A percentile compares a stretch with the other conserved stretches of the same genome.
Conservation (phyloP, 768 basidiomycete genomes). For the Tulasnella sp. region DNA sequence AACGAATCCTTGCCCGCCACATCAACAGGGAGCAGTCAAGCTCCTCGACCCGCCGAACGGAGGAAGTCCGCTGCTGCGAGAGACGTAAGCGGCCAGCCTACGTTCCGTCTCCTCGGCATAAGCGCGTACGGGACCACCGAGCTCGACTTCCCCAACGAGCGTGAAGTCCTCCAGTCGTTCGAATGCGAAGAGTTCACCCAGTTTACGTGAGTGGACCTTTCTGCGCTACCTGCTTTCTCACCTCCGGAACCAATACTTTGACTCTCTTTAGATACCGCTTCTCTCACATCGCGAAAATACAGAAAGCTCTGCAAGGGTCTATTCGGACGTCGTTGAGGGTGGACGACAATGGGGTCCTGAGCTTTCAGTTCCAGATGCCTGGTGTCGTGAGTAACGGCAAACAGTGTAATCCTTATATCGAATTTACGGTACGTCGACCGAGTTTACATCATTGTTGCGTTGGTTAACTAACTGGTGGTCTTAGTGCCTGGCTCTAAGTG, state of each 20-base stretch:
- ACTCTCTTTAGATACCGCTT: conserved; percentile 63
- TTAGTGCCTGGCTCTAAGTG: conserved; percentile 19
- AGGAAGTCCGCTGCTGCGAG: conserved; percentile 19
- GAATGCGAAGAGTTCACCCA: conserved; percentile 57
- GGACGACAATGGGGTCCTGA: conserved; percentile 68
- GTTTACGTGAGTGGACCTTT: conserved; percentile 52
- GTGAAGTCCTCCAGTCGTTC: conserved; percentile 82
- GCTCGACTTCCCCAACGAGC: conserved; percentile 96
- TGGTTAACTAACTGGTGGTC: background rate
- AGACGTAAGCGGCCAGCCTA: conserved; percentile 34
- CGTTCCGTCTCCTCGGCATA: conserved; percentile 68
- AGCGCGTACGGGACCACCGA: conserved; percentile 82
- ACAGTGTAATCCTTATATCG: conserved; percentile 53
- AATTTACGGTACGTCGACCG: conserved; percentile 62
- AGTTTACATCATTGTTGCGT: background rate
- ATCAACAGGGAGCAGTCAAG: background rate
- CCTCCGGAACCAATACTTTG: background rate
- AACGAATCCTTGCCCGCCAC: conserved; percentile 20
- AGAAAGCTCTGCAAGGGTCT: conserved; percentile 68
- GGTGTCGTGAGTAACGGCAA: conserved; percentile 27
- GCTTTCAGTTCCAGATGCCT: conserved; percentile 83
- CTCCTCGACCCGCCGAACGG: background rate
- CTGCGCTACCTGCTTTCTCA: background rate
- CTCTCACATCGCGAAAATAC: conserved; percentile 56
- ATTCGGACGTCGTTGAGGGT: conserved; percentile 84